Conservation (phyloP, 2,329 filamentous ascomycete genomes). For the Septoria petroselini region DNA sequence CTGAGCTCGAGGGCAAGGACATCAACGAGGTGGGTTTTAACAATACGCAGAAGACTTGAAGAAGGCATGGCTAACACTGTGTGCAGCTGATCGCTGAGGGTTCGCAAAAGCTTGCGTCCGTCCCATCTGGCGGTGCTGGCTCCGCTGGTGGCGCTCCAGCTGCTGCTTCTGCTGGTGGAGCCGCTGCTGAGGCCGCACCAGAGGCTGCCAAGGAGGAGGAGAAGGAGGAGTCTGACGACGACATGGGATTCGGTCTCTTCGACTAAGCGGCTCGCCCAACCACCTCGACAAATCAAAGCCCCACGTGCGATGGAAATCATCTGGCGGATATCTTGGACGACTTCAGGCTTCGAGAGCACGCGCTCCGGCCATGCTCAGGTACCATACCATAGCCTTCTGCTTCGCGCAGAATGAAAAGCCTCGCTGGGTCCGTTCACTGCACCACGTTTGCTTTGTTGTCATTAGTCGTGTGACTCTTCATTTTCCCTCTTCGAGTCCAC, state of each 20-base stretch:
- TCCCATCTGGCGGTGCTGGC: slow-evolving; percentile 85
- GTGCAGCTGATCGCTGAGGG: slow-evolving; percentile 84
- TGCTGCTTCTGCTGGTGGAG: slow-evolving; percentile 67
- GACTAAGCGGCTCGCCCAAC: slow-evolving; percentile 48
- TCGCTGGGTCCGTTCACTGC: background rate
- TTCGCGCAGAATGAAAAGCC: slow-evolving; percentile 4
- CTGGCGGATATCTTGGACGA: slow-evolving; percentile 7
- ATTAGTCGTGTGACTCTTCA: too few species aligned
- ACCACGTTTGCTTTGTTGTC: too few species aligned
- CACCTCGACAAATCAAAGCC: slow-evolving; percentile 4
- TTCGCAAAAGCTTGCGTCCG: slow-evolving; percentile 90
- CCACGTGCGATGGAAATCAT: slow-evolving; percentile 7
- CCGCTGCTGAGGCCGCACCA: slow-evolving; percentile 56
- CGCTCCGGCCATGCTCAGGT: slow-evolving; percentile 7
- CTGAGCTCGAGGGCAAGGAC: slow-evolving; percentile 86
- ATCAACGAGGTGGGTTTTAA: slow-evolving; percentile 74
- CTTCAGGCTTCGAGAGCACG: slow-evolving; percentile 1
- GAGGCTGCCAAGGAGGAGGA: slow-evolving; percentile 65
- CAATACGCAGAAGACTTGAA: slow-evolving; percentile 12
- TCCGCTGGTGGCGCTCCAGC: slow-evolving; percentile 67
- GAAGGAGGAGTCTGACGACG: slow-evolving; percentile 70
- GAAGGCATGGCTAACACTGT: slow-evolving; percentile 2
- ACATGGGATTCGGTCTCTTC: slow-evolving; percentile 74
- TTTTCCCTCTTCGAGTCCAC: background rate
- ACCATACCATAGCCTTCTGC: slow-evolving; percentile 6